These are phyloP conservation scores for Kodamaea arcana DNA, from an alignment of 1,139 yeast genomes.

Conservation along the genomic window DNA sequence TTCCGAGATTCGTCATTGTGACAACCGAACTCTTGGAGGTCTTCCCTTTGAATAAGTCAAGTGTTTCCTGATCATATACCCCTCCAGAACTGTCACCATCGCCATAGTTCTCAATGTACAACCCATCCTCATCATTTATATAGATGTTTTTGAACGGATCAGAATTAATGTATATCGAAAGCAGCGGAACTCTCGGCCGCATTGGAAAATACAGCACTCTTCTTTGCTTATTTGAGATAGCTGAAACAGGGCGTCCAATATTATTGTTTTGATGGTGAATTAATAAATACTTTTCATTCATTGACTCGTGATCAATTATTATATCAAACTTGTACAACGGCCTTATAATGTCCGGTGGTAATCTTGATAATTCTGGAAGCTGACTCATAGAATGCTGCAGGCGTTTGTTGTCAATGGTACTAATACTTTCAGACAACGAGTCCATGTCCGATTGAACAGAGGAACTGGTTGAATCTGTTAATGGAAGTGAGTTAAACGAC, in stretches of 20 bases:
- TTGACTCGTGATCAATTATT: conserved; percentile 39
- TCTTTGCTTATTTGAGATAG: neutral
- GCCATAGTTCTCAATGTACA: conserved; percentile 10
- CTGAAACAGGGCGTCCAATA: conserved; percentile 3
- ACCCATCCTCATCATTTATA: conserved; percentile 27
- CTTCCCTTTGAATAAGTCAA: conserved; percentile 4
- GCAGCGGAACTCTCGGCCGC: conserved; percentile 31
- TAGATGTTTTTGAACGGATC: conserved; percentile 30
- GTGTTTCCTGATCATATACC: conserved; percentile 13
- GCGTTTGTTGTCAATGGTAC: conserved; percentile 4
- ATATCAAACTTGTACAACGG: conserved; percentile 49
- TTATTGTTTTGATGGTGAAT: conserved; percentile 14
- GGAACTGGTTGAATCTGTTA: conserved; percentile 34
- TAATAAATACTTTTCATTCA: conserved; percentile 29
- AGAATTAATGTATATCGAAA: conserved; percentile 32
- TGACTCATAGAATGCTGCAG: conserved; percentile 14
- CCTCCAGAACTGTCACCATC: conserved; percentile 24
- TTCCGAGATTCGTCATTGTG: conserved; percentile 42
- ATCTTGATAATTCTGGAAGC: conserved; percentile 43
- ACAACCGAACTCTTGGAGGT: conserved; percentile 6
- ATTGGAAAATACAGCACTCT: conserved; percentile 11
- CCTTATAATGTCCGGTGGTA: conserved; percentile 45
- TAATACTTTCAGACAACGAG: conserved; percentile 9
- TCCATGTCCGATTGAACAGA: conserved; percentile 30
- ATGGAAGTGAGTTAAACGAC: conserved; percentile 39